These are phyloP conservation scores for Lactifluus volemus DNA, from an alignment of 768 basidiomycete genomes.

Conservation along the genomic window DNA sequence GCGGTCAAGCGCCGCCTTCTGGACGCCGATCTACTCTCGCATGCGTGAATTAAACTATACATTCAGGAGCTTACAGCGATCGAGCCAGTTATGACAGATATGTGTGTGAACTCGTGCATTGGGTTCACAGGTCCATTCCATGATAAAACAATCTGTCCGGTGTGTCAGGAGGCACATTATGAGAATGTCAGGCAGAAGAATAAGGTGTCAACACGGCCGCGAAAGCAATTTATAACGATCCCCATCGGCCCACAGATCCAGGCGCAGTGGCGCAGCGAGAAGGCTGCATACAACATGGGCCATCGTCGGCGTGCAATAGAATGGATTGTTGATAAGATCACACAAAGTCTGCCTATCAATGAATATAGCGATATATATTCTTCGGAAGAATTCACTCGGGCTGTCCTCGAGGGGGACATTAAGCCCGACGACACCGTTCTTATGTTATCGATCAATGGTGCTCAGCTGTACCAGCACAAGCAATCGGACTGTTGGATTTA, in stretches of 20 bases:
- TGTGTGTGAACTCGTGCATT: not conserved
- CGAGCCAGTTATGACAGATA: not conserved
- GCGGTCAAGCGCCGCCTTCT: too few relatives aligned
- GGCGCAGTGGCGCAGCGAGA: not conserved
- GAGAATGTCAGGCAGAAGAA: not conserved
- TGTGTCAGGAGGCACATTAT: not conserved
- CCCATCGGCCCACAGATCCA: not conserved
- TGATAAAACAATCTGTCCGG: not conserved
- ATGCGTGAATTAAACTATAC: too few relatives aligned
- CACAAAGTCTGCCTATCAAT: not conserved
- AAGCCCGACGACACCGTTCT: too few relatives aligned
- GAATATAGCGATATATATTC: not conserved
- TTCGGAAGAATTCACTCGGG: constrained; percentile 13
- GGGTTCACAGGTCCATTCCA: not conserved
- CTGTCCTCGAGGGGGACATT: constrained; percentile 23
- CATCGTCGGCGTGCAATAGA: too few relatives aligned
- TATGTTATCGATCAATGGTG: too few relatives aligned
- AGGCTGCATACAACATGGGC: too few relatives aligned
- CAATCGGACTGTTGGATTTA: constrained; percentile 22
- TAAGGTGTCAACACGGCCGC: not conserved
- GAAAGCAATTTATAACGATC: not conserved
- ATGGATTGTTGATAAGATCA: not conserved
- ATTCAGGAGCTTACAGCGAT: not conserved
- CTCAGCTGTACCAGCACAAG: too few relatives aligned
- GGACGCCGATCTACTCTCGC: too few relatives aligned